Conservation (phyloP, 768 basidiomycete genomes). For the Russula olivacea region DNA sequence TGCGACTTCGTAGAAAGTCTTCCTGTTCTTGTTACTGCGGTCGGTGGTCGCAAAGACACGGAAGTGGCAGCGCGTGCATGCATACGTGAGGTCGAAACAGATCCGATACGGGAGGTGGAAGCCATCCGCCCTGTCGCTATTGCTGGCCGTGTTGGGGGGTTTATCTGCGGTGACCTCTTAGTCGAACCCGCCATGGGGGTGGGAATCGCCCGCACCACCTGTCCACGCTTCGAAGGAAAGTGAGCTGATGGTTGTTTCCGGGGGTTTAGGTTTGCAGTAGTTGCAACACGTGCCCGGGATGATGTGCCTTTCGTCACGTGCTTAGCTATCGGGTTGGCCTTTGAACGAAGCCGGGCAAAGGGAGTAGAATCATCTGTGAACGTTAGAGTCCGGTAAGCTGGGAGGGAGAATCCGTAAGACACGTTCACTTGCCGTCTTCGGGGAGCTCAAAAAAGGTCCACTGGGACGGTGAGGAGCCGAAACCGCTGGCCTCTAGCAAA, state of each 20-base stretch:
- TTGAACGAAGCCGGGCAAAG: not conserved
- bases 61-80: constrained; percentile 14
- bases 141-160: not conserved
- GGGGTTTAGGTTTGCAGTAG: not conserved
- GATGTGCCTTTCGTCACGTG: not conserved
- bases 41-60: constrained; percentile 6
- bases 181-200: not conserved
- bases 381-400: not conserved
- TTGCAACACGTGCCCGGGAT: not conserved
- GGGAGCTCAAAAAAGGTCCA: constrained; percentile 18
- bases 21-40: not conserved
- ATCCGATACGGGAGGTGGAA: not conserved
- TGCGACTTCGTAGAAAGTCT: not conserved
- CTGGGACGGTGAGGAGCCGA: constrained; percentile 2
- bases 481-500: constrained; percentile 19
- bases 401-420: not conserved
- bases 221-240: not conserved
- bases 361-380: constrained; percentile 14
- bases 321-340: not conserved
- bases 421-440: constrained; percentile 17
- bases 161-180: not conserved
- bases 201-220: not conserved
- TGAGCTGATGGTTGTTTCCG: not conserved
- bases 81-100: not conserved
- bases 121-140: not conserved